phyloP scores from a whole-genome alignment of 2,329 filamentous ascomycete species.

The Trichocomaceae sp. region DNA sequence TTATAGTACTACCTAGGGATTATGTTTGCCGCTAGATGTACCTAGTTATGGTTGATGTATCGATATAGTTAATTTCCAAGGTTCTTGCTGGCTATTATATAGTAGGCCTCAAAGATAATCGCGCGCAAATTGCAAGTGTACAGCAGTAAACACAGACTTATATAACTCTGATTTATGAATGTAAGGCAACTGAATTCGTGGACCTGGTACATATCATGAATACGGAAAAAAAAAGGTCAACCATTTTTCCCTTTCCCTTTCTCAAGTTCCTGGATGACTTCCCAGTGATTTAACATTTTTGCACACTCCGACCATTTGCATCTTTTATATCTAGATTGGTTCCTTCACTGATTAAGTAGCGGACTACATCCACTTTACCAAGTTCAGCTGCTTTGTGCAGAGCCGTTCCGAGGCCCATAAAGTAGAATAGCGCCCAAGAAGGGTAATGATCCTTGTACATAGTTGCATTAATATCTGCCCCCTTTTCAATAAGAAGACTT shows the following conservation, averaged over 20 bases:
- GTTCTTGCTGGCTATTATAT: too few species aligned
- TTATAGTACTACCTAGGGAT: too few species aligned
- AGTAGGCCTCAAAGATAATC: too few species aligned
- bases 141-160: too few species aligned
- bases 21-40: too few species aligned
- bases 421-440: conserved; percentile 16
- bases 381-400: conserved; percentile 20
- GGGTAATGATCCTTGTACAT: conserved; percentile 20
- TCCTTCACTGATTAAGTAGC: conserved; percentile 18
- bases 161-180: too few species aligned
- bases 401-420: conserved; percentile 19
- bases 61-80: too few species aligned
- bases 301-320: conserved; percentile 17
- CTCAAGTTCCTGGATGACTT: conserved; percentile 9
- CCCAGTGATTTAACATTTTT: conserved; percentile 11
- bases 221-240: background rate
- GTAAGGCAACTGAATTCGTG: too few species aligned
- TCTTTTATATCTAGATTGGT: conserved; percentile 17
- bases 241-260: background rate
- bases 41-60: too few species aligned
- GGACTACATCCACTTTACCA: conserved; percentile 18
- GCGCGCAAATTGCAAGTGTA: too few species aligned
- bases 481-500: conserved; percentile 17
- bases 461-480: conserved; percentile 17
- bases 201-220: background rate